Conservation (phyloP, 805 yeast species). For the Kazachstania kunashirensis region DNA sequence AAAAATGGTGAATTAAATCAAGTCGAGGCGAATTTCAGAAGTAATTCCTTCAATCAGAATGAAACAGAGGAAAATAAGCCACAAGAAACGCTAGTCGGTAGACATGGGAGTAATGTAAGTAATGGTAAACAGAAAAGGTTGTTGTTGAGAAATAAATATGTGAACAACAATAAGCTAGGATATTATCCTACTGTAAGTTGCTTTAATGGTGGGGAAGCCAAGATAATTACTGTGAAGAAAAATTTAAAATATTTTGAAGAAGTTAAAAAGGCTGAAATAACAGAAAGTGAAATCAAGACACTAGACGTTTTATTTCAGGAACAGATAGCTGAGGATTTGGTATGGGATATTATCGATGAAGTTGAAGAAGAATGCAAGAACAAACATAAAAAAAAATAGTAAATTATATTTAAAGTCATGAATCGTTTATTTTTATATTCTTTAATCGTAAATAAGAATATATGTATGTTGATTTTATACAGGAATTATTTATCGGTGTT, state of each 20-base stretch:
- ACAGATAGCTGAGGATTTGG: slow-evolving; percentile 67
- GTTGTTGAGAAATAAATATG: slow-evolving; percentile 31
- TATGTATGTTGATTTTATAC: too few species aligned
- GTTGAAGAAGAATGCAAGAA: slow-evolving; percentile 41
- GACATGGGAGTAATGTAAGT: slow-evolving; percentile 4
- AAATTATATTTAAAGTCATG: too few species aligned
- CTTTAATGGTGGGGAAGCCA: slow-evolving; percentile 67
- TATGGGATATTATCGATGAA: slow-evolving; percentile 80
- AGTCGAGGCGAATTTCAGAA: slow-evolving; percentile 4
- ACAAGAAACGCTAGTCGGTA: too few species aligned
- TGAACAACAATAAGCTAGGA: slow-evolving; percentile 79
- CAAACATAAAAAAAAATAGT: neutral
- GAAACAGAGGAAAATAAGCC: too few species aligned
- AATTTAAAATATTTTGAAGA: slow-evolving; percentile 35
- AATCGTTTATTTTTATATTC: too few species aligned
- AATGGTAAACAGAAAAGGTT: too few species aligned
- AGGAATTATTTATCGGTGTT: too few species aligned
- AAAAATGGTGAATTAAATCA: slow-evolving; percentile 15
- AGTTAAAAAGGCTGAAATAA: slow-evolving; percentile 14
- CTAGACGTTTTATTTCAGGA: slow-evolving; percentile 56
- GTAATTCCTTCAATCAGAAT: too few species aligned
- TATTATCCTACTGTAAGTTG: slow-evolving; percentile 87
- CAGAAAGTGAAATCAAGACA: slow-evolving; percentile 34
- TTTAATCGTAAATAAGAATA: too few species aligned
- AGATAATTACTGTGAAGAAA: slow-evolving; percentile 54